Percentiles rank a stretch among this genome's conserved stretches.
Evolutionary conservation across 2,329 filamentous ascomycete species (phyloP).

Genomic region (Microdochium bolleyi): DNA sequence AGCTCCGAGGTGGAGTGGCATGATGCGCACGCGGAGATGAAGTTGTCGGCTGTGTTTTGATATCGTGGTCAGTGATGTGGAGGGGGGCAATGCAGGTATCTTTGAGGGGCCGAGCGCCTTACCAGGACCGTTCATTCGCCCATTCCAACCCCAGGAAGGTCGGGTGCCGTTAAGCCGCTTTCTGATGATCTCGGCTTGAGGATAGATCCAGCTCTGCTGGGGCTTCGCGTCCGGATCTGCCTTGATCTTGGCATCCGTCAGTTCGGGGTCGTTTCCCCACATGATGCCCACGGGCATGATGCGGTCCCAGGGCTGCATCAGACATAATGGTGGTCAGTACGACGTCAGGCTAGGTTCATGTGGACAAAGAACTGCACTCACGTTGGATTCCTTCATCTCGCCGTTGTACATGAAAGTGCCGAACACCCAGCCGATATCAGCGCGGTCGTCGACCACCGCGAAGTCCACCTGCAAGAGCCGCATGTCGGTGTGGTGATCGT

Average conservation of each 20-base stretch:
- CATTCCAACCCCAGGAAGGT: background rate
- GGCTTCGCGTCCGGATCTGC: background rate
- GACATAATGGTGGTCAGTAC: background rate
- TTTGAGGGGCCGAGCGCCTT: background rate
- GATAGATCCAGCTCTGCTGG: background rate
- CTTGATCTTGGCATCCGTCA: background rate
- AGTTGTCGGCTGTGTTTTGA: background rate
- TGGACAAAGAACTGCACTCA: background rate
- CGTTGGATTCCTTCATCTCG: background rate
- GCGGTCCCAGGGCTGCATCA: background rate
- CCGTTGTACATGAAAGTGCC: background rate
- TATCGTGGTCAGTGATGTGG: background rate
- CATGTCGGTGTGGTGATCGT: background rate
- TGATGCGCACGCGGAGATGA: background rate
- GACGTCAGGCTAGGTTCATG: background rate
- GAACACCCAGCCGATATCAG: background rate
- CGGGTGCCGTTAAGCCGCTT: background rate
- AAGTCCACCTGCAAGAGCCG: background rate
- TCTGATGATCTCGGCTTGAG: background rate
- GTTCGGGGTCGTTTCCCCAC: background rate
- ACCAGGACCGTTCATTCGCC: background rate
- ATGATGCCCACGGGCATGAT: background rate
- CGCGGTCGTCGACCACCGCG: background rate
- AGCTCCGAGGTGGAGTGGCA: background rate
- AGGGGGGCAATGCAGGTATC: background rate